Percentiles rank a stretch among this genome's conserved stretches.
phyloP scores from a whole-genome alignment of 1,284 basidiomycete genomes.

The Trametes sp. region DNA sequence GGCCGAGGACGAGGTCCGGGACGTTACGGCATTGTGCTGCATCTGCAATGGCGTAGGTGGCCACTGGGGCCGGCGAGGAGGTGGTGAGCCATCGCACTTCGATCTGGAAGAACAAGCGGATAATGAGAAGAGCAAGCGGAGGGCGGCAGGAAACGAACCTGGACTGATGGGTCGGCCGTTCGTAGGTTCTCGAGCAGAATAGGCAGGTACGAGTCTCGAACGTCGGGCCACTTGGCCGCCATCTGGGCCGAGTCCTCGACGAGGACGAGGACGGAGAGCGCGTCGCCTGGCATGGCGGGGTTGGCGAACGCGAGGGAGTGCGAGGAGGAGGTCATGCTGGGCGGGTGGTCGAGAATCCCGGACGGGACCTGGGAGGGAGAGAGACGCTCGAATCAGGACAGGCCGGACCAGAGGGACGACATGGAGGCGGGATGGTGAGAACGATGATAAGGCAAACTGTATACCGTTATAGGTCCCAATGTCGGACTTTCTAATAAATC shows the following conservation, averaged over 20 bases:
- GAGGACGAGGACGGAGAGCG: conserved; percentile 59
- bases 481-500: conserved; percentile 41
- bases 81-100: conserved; percentile 51
- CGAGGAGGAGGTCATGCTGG: conserved; percentile 33
- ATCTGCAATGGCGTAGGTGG: conserved; percentile 26
- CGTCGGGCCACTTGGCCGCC: conserved; percentile 58
- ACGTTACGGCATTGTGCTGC: conserved; percentile 26
- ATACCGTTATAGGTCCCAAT: conserved; percentile 41
- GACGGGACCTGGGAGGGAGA: conserved; percentile 30
- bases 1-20: conserved; percentile 31
- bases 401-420: conserved; percentile 33
- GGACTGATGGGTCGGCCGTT: conserved; percentile 46
- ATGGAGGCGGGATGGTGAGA: conserved; percentile 34
- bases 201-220: conserved; percentile 60
- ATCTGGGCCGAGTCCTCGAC: conserved; percentile 68
- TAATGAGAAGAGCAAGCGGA: conserved; percentile 19
- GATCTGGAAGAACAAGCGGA: conserved; percentile 41
- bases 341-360: conserved; percentile 30
- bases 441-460: conserved; percentile 41
- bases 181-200: conserved; percentile 54
- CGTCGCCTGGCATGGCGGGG: conserved; percentile 48
- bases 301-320: conserved; percentile 43
- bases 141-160: conserved; percentile 40
- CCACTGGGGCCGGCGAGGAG: conserved; percentile 28
- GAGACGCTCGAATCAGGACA: conserved; percentile 32